Conservation (phyloP, 208 protist genomes). For the Leishmania tropica region DNA sequence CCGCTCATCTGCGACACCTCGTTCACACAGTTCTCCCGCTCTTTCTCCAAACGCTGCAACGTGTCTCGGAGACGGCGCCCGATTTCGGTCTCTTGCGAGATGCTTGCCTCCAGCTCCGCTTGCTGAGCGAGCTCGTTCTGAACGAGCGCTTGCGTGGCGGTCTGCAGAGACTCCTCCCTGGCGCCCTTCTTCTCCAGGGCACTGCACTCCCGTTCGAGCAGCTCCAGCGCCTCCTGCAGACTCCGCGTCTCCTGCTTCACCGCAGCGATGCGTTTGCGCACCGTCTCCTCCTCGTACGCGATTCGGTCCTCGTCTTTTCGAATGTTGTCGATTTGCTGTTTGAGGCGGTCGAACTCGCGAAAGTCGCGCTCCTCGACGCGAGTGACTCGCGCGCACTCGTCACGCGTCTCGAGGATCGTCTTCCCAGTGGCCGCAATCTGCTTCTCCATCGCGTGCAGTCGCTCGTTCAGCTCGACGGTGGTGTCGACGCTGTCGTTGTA, state of each 20-base stretch:
- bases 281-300: slow-evolving; percentile 67
- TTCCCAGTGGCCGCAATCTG: slow-evolving; percentile 79
- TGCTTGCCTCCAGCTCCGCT: slow-evolving; percentile 60
- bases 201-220: slow-evolving; percentile 71
- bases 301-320: slow-evolving; percentile 74
- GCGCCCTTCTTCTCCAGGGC: slow-evolving; percentile 68
- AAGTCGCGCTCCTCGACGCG: slow-evolving; percentile 81
- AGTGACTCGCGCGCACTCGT: slow-evolving; percentile 58
- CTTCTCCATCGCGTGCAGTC: slow-evolving; percentile 69
- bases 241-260: slow-evolving; percentile 56
- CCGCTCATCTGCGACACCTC: slow-evolving; percentile 87
- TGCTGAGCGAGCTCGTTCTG: slow-evolving; percentile 82
- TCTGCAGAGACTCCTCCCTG: slow-evolving; percentile 63
- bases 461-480: slow-evolving; percentile 86
- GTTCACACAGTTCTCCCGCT: slow-evolving; percentile 86
- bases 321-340: slow-evolving; percentile 89
- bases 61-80: slow-evolving; percentile 43
- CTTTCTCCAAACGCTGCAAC: slow-evolving; percentile 90
- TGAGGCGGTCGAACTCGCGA: slow-evolving; percentile 70
- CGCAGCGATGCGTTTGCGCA: slow-evolving; percentile 72
- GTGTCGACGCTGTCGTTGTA: slow-evolving; percentile 92
- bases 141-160: slow-evolving; percentile 79
- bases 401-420: slow-evolving; percentile 61
- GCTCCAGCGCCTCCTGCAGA: slow-evolving; percentile 64
- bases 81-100: slow-evolving; percentile 64